Evolutionary conservation across 192 early-diverging fungal species (phyloP).

Genomic region (Coemansia sp.): DNA sequence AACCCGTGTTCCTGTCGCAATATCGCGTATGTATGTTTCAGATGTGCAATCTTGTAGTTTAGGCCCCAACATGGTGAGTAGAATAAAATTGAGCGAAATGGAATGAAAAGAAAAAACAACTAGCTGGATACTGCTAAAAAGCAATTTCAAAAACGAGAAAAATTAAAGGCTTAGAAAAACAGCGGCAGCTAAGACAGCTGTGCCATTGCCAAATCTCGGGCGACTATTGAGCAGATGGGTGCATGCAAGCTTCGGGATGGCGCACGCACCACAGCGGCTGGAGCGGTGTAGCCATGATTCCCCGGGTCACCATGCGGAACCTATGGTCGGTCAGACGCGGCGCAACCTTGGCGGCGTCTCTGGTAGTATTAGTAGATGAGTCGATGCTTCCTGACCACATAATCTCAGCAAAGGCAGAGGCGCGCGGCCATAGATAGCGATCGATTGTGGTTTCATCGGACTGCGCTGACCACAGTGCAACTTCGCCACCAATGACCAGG

Average conservation of each 20-base stretch:
- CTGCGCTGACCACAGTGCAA: constrained; percentile 70
- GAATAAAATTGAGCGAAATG: neutral
- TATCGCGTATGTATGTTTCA: constrained; percentile 5
- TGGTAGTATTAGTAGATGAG: constrained; percentile 45
- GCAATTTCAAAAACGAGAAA: constrained; percentile 1
- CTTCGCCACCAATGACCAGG: constrained; percentile 68
- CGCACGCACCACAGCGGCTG: constrained; percentile 72
- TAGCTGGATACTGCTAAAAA: neutral
- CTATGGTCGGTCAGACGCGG: constrained; percentile 68
- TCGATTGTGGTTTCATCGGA: constrained; percentile 61
- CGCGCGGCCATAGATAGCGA: constrained; percentile 67
- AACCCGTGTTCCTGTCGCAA: constrained; percentile 1
- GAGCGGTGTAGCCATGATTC: constrained; percentile 65
- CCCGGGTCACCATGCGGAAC: constrained; percentile 67
- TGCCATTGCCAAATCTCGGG: neutral
- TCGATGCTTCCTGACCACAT: constrained; percentile 71
- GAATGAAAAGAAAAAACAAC: neutral
- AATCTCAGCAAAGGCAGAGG: constrained; percentile 67
- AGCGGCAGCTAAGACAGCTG: neutral
- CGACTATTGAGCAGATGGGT: constrained; percentile 9
- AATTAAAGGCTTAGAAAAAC: constrained; percentile 1
- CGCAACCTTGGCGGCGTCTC: constrained; percentile 60
- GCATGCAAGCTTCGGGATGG: constrained; percentile 52
- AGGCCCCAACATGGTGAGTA: neutral
- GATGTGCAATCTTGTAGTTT: neutral